Evolutionary conservation across 164 flowering plant genomes (phyloP).

Genomic region (Amborella trichopoda): DNA sequence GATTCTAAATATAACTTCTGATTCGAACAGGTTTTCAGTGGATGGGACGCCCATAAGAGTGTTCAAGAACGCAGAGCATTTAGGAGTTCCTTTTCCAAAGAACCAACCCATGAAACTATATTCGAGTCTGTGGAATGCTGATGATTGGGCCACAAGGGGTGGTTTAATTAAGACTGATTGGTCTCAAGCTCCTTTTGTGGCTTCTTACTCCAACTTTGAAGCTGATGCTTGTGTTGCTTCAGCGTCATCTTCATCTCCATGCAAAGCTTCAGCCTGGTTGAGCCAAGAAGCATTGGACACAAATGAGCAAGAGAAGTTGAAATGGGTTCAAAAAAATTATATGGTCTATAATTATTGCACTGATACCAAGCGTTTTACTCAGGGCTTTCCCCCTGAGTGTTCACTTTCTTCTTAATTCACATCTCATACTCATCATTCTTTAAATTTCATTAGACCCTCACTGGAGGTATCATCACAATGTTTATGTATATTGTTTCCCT

Average conservation of each 20-base stretch:
- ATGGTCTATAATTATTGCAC: conserved; percentile 9
- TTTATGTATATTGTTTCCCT: too few relatives aligned
- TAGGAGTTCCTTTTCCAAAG: conserved; percentile 5
- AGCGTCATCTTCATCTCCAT: not conserved
- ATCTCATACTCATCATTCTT: too few relatives aligned
- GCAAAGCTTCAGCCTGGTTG: not conserved
- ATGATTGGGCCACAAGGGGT: conserved; percentile 9
- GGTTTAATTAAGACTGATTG: conserved; percentile 6
- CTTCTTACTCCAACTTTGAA: conserved; percentile 4
- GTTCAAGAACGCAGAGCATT: conserved; percentile 4
- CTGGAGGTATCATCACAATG: too few relatives aligned
- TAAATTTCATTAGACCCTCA: too few relatives aligned
- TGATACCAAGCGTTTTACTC: conserved; percentile 6
- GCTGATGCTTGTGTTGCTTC: not conserved
- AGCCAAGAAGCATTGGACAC: not conserved
- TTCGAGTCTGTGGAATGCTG: conserved; percentile 7
- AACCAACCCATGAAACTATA: conserved; percentile 8
- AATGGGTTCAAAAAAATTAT: conserved; percentile 5
- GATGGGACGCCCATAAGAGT: conserved; percentile 6
- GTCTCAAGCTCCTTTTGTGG: conserved; percentile 5
- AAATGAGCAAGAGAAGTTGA: conserved; percentile 1
- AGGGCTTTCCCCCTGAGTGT: conserved; percentile 9
- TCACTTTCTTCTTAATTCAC: too few relatives aligned
- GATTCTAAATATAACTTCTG: not conserved
- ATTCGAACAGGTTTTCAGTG: conserved; percentile 4